Conservation (phyloP, 2,329 filamentous ascomycete species). For the Microdochium bolleyi region DNA sequence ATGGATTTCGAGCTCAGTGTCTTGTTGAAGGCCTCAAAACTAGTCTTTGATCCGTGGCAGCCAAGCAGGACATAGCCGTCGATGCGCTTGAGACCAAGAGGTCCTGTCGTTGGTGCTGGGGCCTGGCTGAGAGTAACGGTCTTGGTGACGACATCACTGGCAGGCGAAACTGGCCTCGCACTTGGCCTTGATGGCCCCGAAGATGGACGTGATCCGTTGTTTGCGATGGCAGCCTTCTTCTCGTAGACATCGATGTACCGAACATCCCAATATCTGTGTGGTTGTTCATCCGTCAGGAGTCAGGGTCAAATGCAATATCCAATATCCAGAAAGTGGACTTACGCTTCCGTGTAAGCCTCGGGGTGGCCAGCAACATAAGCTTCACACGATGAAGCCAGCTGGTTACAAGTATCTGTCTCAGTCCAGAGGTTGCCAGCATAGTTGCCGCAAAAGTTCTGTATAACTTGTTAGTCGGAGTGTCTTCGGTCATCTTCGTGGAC, state of each 20-base stretch:
- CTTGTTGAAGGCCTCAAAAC: conserved; percentile 25
- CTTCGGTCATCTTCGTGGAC: neutral
- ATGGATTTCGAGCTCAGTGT: conserved; percentile 22
- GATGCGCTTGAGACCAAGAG: conserved; percentile 3
- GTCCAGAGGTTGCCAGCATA: conserved; percentile 52
- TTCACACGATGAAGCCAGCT: conserved; percentile 32
- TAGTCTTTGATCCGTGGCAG: conserved; percentile 30
- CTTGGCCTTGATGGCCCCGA: conserved; percentile 4
- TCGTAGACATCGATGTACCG: conserved; percentile 42
- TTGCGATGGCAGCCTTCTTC: conserved; percentile 4
- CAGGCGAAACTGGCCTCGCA: neutral
- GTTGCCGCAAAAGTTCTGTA: conserved; percentile 64
- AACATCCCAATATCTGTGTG: conserved; percentile 41
- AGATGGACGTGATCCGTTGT: conserved; percentile 1
- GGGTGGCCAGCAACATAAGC: conserved; percentile 39
- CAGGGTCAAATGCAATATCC: neutral
- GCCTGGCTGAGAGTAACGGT: conserved; percentile 13
- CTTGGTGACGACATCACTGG: conserved; percentile 12
- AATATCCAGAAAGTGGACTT: conserved; percentile 7
- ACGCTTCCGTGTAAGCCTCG: conserved; percentile 29
- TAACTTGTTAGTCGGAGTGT: conserved; percentile 1
- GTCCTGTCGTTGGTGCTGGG: neutral
- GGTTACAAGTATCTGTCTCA: conserved; percentile 25
- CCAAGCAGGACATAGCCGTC: conserved; percentile 15
- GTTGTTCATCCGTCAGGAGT: neutral